These are phyloP conservation scores for Pythium pyrilobum DNA, from an alignment of 352 stramenopile genomes.

Conservation along the genomic window DNA sequence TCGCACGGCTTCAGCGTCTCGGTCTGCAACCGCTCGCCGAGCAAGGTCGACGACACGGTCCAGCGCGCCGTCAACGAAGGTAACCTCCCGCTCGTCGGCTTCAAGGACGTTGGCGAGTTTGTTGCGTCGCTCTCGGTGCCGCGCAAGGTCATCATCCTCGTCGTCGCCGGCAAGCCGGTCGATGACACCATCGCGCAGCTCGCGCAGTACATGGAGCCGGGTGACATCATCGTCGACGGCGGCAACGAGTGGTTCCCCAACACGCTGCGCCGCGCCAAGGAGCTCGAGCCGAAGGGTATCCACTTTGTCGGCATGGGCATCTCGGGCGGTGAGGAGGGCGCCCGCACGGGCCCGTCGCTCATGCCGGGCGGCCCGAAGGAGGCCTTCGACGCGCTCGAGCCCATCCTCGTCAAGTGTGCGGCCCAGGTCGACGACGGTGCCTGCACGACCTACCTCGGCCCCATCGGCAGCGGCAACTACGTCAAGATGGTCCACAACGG, in stretches of 20 bases:
- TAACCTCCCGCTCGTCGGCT: conserved; percentile 91
- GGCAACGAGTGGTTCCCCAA: conserved; percentile 99
- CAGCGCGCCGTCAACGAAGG: conserved; percentile 93
- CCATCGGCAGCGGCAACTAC: conserved; percentile 97
- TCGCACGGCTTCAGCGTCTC: conserved; percentile 95
- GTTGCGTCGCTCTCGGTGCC: conserved; percentile 90
- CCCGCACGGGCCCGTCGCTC: conserved; percentile 96
- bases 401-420: conserved; percentile 96
- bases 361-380: conserved; percentile 97
- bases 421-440: conserved; percentile 93
- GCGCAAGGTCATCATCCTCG: conserved; percentile 98
- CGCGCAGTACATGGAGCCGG: conserved; percentile 85
- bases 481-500: conserved; percentile 99
- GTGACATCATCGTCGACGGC: conserved; percentile 98
- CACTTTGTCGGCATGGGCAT: conserved; percentile 99
- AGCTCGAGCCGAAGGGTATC: conserved; percentile 94
- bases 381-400: conserved; percentile 95
- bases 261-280: conserved; percentile 89
- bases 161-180: conserved; percentile 97
- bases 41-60: conserved; percentile 97
- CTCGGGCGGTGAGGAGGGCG: conserved; percentile 97
- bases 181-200: conserved; percentile 89
- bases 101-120: conserved; percentile 92
- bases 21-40: conserved; percentile 96
- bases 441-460: conserved; percentile 97